Percentiles rank a stretch among this genome's conserved stretches.
Evolutionary conservation across 208 protist species (phyloP).

Genomic region (Zelonia costaricensis): DNA sequence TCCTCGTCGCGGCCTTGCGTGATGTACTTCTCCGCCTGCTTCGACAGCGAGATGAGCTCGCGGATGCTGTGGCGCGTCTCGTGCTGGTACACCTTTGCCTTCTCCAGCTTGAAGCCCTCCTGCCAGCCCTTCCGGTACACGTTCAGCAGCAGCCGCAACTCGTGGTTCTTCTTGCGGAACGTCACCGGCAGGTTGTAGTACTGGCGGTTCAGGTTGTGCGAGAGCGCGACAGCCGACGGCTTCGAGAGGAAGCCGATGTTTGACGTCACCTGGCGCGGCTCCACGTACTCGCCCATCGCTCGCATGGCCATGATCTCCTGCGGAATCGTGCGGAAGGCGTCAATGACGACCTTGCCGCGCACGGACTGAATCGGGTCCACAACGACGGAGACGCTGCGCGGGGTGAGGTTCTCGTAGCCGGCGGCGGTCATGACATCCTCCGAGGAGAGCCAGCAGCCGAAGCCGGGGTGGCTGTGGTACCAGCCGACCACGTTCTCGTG

Average conservation of each 20-base stretch:
- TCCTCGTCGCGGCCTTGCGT: conserved; percentile 84
- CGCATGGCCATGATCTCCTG: conserved; percentile 91
- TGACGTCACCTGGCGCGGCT: conserved; percentile 99
- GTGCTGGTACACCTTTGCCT: conserved; percentile 61
- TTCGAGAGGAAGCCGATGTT: conserved; percentile 99
- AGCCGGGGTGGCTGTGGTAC: conserved; percentile 99
- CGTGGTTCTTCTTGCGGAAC: conserved; percentile 99
- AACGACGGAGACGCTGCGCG: conserved; percentile 99
- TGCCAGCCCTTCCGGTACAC: conserved; percentile 99
- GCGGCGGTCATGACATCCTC: conserved; percentile 99
- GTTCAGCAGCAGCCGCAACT: conserved; percentile 99
- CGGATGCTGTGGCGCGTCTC: conserved; percentile 77
- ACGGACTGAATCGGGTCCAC: conserved; percentile 99
- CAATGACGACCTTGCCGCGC: conserved; percentile 99
- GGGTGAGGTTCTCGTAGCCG: conserved; percentile 98
- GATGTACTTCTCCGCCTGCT: conserved; percentile 85
- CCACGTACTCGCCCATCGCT: conserved; percentile 70
- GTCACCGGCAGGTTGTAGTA: conserved; percentile 99
- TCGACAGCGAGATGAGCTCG: conserved; percentile 65
- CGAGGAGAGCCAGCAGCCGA: conserved; percentile 99
- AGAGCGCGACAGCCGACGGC: conserved; percentile 97
- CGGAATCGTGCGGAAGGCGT: conserved; percentile 99
- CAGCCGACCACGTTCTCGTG: conserved; percentile 99
- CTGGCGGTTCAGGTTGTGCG: conserved; percentile 98
- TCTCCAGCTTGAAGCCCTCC: conserved; percentile 94